Evolutionary conservation across 2,329 filamentous ascomycete species (phyloP).

Genomic region (Hortaea werneckii): DNA sequence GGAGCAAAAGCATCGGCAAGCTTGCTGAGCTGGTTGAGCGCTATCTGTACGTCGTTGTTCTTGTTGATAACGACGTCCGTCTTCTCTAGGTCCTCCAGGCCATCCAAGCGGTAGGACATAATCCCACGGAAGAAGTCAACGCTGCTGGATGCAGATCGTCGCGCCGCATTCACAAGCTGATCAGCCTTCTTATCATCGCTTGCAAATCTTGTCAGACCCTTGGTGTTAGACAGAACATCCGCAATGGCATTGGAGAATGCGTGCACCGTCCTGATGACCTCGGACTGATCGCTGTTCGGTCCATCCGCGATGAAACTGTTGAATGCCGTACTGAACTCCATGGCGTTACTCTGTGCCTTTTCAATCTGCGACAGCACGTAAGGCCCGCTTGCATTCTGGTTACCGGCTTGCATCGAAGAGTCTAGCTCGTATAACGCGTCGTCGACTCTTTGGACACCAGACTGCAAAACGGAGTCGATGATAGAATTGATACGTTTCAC

Average conservation of each 20-base stretch:
- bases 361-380: slow-evolving; percentile 96
- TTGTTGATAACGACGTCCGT: slow-evolving; percentile 95
- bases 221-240: slow-evolving; percentile 92
- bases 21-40: slow-evolving; percentile 87
- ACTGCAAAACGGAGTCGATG: slow-evolving; percentile 90
- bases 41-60: slow-evolving; percentile 92
- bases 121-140: slow-evolving; percentile 92
- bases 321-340: slow-evolving; percentile 95
- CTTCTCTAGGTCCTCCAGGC: slow-evolving; percentile 82
- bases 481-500: slow-evolving; percentile 93
- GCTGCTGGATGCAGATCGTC: slow-evolving; percentile 74
- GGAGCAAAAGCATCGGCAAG: slow-evolving; percentile 85
- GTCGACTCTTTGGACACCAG: slow-evolving; percentile 85
- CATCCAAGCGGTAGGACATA: slow-evolving; percentile 87
- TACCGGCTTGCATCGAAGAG: slow-evolving; percentile 95
- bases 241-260: slow-evolving; percentile 83
- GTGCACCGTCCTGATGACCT: slow-evolving; percentile 87
- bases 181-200: slow-evolving; percentile 94
- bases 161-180: slow-evolving; percentile 68
- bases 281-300: slow-evolving; percentile 76
- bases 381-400: slow-evolving; percentile 90
- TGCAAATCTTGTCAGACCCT: slow-evolving; percentile 84
- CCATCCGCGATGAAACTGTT: slow-evolving; percentile 98
- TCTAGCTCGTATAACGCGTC: slow-evolving; percentile 96
- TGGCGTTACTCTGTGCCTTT: slow-evolving; percentile 86